Conservation (phyloP, 306 rosid species). For the Quercus dentata region DNA sequence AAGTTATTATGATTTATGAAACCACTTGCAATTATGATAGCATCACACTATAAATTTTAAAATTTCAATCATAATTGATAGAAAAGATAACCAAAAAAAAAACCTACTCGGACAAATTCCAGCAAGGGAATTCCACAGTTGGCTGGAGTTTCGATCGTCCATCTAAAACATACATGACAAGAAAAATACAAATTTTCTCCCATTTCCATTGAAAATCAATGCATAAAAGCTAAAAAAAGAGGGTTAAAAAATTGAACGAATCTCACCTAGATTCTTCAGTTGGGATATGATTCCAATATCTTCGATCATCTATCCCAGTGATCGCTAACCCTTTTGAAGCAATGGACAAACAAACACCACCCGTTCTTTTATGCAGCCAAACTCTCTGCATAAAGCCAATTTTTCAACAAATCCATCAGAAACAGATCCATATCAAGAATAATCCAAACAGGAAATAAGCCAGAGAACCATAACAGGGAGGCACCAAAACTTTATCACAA, state of each 20-base stretch:
- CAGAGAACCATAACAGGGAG: not conserved
- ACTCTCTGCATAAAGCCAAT: constrained; percentile 52
- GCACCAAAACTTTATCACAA: not conserved
- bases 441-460: not conserved
- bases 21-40: not conserved
- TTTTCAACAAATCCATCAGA: constrained; percentile 12
- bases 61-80: not conserved
- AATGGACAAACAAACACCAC: constrained; percentile 68
- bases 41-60: not conserved
- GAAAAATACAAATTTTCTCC: constrained; percentile 14
- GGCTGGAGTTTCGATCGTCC: constrained; percentile 21
- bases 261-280: constrained; percentile 77
- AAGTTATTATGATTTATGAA: not conserved
- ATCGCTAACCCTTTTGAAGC: constrained; percentile 75
- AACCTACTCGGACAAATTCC: constrained; percentile 18
- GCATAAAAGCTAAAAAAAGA: not conserved
- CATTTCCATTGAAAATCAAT: constrained; percentile 9
- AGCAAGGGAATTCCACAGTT: constrained; percentile 17
- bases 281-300: constrained; percentile 67
- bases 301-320: constrained; percentile 79
- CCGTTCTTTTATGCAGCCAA: constrained; percentile 79
- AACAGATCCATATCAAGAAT: not conserved
- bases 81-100: not conserved
- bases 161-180: constrained; percentile 18
- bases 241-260: not conserved